Base-by-base conservation (phyloP, 2,329 filamentous ascomycete species). In the Gyromitra esculenta region DNA sequence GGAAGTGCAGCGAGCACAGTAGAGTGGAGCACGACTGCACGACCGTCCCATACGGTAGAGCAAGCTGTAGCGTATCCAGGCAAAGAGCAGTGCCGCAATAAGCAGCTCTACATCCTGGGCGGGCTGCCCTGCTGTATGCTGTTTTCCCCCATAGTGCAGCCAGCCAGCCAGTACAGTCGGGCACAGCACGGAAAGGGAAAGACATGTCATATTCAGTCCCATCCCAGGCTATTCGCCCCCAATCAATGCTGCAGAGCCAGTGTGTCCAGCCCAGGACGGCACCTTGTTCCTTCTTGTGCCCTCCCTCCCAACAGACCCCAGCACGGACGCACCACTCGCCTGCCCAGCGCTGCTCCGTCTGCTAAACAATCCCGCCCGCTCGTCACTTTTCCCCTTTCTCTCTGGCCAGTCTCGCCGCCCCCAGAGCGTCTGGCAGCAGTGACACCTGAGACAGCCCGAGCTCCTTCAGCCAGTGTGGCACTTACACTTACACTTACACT, bases 381-480 rank as follows among this genome's bases (percentile, higher is more conserved):
- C 25, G 48, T 73, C 69, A 65, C 50, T 67, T 56, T 56, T 64
- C 45, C 67, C 67, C 67, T 43, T 54, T 63, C 41, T 31, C 65
- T 37, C 18, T 25, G 45, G 35, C 48, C 57, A 63, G 39, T 35
- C 25, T 31, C 52, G 18, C 39, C 39, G 39, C 37, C 43, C 45
- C 57, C 56, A 75, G 57, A 64, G 39, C 64, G n/a, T 43, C 71
- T 57, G 50, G 64, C 45, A 57, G 45, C 54, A 45, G 54, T 45
- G 9, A 54, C 62, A 69, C 39, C 65, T 70, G 72, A 75, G 72
- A 70, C 72, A 75, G 50, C 50, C 72, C 72, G 48, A 75, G 65
- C 66, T 70, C 72, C 72, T 75, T 69, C 48, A 69, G 63, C 21
- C 18, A 74, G 50, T 56, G 64, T 21, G 18, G 18, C 18, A 21